Percentiles rank a stretch among this genome's conserved stretches.
Conservation (phyloP, 75 land plant species). For the Pinus taeda region DNA sequence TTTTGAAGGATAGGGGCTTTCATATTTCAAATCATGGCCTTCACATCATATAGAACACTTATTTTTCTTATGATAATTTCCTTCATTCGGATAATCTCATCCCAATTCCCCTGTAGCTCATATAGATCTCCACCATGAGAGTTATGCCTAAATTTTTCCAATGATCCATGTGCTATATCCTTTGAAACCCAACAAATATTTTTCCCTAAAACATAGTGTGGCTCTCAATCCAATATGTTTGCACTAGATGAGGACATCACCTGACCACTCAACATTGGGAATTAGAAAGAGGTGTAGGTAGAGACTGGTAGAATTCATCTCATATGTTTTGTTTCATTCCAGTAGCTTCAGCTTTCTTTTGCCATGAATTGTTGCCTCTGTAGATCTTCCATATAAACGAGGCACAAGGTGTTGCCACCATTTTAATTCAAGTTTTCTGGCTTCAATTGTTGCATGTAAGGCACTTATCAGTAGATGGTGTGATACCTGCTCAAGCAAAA, state of each 20-base stretch:
- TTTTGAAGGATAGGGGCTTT: conserved; percentile 56
- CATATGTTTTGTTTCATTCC: conserved; percentile 57
- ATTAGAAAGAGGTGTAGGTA: conserved; percentile 44
- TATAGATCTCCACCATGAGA: not conserved
- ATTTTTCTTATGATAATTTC: conserved; percentile 39
- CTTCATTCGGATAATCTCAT: conserved; percentile 40
- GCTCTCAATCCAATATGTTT: conserved; percentile 77
- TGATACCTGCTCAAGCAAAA: conserved; percentile 76
- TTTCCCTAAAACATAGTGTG: conserved; percentile 38
- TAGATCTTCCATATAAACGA: conserved; percentile 47
- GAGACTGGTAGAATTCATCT: conserved; percentile 67
- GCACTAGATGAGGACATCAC: conserved; percentile 59
- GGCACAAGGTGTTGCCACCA: conserved; percentile 66
- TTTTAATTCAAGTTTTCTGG: conserved; percentile 40
- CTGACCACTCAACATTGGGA: conserved; percentile 43
- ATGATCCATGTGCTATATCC: conserved; percentile 41
- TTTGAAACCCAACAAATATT: conserved; percentile 42
- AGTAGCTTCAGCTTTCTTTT: conserved; percentile 52
- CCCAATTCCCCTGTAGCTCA: conserved; percentile 8
- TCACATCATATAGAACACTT: conserved; percentile 57
- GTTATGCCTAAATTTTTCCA: conserved; percentile 28
- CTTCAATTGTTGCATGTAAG: conserved; percentile 64
- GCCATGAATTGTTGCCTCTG: conserved; percentile 20
- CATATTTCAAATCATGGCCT: conserved; percentile 42
- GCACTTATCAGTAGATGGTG: conserved; percentile 87